Conservation (phyloP, 345 rosid species). For the Populus alba region DNA sequence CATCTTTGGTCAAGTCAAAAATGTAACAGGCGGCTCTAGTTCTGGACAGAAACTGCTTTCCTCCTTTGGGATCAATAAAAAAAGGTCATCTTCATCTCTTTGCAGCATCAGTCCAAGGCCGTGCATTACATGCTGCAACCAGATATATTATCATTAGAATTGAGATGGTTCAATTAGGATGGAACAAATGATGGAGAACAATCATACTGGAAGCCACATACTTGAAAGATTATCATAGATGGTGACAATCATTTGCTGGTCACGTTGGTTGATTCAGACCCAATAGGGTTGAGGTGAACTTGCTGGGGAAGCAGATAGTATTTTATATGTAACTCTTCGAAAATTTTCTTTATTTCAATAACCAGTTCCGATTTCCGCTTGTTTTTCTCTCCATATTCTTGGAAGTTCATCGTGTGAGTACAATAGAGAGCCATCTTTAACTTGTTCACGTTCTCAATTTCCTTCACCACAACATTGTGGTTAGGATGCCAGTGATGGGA, state of each 20-base stretch:
- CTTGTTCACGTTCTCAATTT: slow-evolving; percentile 29
- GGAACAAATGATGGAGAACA: not conserved
- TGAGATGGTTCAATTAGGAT: no score
- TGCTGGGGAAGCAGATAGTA: slow-evolving; percentile 25
- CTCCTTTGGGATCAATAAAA: no score
- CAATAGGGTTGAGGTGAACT: slow-evolving; percentile 15
- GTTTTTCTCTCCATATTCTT: slow-evolving; percentile 28
- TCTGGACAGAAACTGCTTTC: no score
- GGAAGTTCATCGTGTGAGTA: slow-evolving; percentile 32
- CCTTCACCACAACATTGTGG: slow-evolving; percentile 27
- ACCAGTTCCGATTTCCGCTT: slow-evolving; percentile 22
- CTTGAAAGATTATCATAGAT: not conserved
- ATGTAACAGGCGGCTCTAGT: no score
- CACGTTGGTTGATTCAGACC: slow-evolving; percentile 16
- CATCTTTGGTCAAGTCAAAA: no score
- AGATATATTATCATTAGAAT: no score
- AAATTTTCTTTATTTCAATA: slow-evolving; percentile 21
- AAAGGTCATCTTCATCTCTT: no score
- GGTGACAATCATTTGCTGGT: slow-evolving; percentile 7
- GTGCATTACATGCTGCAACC: no score
- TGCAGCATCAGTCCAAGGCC: no score
- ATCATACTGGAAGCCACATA: not conserved
- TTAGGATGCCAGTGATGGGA: slow-evolving; percentile 29
- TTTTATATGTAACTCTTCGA: slow-evolving; percentile 25
- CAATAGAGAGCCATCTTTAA: slow-evolving; percentile 27